Evolutionary conservation across 1,139 yeast genomes (phyloP).

Genomic region (Kodamaea anthophila): DNA sequence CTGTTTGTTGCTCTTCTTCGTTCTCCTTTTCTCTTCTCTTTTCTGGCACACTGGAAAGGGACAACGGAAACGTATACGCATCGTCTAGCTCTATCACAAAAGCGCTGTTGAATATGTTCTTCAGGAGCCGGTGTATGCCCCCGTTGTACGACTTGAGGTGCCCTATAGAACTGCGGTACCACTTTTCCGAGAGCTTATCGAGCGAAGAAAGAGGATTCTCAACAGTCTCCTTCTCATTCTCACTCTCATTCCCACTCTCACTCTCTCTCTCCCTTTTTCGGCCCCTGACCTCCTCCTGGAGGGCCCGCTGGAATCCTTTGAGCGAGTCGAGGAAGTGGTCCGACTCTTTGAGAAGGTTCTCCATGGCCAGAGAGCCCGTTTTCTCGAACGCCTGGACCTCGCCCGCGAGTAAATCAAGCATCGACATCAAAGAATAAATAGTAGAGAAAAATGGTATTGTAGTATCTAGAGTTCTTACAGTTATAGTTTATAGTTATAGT

Average conservation of each 20-base stretch:
- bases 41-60: conserved; percentile 27
- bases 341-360: conserved; percentile 19
- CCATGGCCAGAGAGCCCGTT: conserved; percentile 20
- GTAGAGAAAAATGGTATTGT: no score
- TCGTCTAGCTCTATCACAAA: conserved; percentile 35
- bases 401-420: conserved; percentile 23
- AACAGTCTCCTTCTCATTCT: no score
- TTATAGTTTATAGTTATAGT: no score
- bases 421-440: conserved; percentile 10
- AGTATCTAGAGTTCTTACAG: no score
- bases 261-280: conserved; percentile 2
- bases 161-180: conserved; percentile 35
- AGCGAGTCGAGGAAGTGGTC: conserved; percentile 22
- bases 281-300: conserved; percentile 17
- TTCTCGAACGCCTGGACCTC: conserved; percentile 22
- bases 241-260: no score
- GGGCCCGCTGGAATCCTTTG: conserved; percentile 21
- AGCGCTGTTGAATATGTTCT: conserved; percentile 26
- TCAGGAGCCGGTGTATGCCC: conserved; percentile 31
- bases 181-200: conserved; percentile 13
- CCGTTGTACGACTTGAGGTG: conserved; percentile 34
- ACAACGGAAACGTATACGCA: conserved; percentile 38
- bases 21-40: neutral
- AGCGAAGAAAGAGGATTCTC: conserved; percentile 2
- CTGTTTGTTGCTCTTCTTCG: neutral